Conservation (phyloP, 331 rosid genomes). For the Acacia pycnantha region DNA sequence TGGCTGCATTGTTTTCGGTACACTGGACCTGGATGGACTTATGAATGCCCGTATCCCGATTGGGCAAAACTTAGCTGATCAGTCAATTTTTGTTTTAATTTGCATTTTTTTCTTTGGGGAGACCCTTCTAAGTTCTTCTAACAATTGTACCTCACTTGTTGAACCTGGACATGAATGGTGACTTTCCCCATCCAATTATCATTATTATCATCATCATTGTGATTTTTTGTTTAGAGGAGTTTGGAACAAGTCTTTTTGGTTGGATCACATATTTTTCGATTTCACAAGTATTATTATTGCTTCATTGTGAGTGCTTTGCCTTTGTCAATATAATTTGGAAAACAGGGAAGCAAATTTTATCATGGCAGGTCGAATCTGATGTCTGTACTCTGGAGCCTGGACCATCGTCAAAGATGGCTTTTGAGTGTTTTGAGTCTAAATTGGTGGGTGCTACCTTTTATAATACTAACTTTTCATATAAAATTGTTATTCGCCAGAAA, state of each 20-base stretch:
- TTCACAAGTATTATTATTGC: not conserved
- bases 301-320: constrained; percentile 17
- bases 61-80: constrained; percentile 67
- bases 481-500: not conserved
- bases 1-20: constrained; percentile 86
- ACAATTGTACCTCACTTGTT: not conserved
- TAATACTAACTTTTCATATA: not conserved
- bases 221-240: not conserved
- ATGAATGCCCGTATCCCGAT: constrained; percentile 87
- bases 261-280: constrained; percentile 17
- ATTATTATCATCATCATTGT: not conserved
- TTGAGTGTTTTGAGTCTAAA: constrained; percentile 21
- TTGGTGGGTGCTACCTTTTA: not conserved
- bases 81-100: not conserved
- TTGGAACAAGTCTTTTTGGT: constrained; percentile 4
- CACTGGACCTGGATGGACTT: constrained; percentile 87
- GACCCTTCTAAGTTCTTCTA: not conserved
- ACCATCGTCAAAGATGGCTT: constrained; percentile 10
- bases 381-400: not conserved
- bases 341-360: constrained; percentile 14
- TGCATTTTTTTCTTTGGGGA: constrained; percentile 1
- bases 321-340: not conserved
- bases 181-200: not conserved
- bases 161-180: not conserved
- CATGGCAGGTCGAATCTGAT: constrained; percentile 11